Base-by-base conservation (phyloP, 495 filamentous ascomycete genomes). In the Jackrogersella multiformis region DNA sequence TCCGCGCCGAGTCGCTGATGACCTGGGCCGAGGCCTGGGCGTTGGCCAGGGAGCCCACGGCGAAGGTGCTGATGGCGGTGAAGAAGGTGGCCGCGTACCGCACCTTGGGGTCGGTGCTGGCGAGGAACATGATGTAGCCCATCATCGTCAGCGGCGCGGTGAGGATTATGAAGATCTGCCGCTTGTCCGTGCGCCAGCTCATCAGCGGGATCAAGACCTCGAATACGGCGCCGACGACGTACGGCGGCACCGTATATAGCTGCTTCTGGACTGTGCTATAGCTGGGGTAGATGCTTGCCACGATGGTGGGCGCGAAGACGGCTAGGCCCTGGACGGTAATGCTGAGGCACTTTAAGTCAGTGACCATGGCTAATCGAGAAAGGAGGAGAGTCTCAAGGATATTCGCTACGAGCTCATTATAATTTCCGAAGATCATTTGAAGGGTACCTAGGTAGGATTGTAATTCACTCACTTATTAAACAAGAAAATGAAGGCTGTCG, bases 71-170 rank as follows among this genome's bases (percentile, higher is more conserved):
- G 51, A 79, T 78, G 26, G 88, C 85, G 57, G 89, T 86, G 56
- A 92, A 71, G 79, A 92, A 92, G 6, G 84, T 88, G 8, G 89
- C 90, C n/a, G 82, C 89, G 71, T 93, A 93, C 32, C 87, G 84
- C 35, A 85, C 85, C 36, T 77, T 74, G 1, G 79, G 35, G 44
- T 84, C 73, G 15, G 70, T 74, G 64, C 77, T 84, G 32, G 87
- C 86, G 0, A 92, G 81, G 77, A 92, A 92, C 79, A 92, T 88
- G 74, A 86, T 85, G 78, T 91, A 92, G 3, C 89, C 90, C 26
- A 81, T 74, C 77, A 92, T 88, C 59, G 86, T 83, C 6, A 92
- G 65, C 0, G 82, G 77, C 1, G 85, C 77, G 4, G 78, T 81
- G 5, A 77, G 67, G 62, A 90, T 86, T 57, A 92, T 83, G 74